phyloP scores from a whole-genome alignment of 2,329 filamentous ascomycete genomes.

The Cladosporium sp. region DNA sequence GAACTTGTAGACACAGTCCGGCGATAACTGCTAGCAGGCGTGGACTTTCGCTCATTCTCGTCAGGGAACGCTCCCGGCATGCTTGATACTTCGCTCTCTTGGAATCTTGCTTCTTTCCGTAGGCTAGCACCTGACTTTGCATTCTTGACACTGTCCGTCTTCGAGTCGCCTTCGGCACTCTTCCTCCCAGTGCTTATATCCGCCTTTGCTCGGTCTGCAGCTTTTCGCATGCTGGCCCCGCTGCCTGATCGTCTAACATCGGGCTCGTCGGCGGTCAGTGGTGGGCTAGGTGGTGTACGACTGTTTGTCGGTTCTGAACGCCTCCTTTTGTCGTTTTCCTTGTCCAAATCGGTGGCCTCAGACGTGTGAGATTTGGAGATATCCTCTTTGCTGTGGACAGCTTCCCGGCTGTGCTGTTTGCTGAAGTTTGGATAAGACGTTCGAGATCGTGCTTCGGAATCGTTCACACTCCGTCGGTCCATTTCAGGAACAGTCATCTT shows the following conservation, averaged over 20 bases:
- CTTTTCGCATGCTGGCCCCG: conserved; percentile 40
- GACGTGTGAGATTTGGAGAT: conserved; percentile 31
- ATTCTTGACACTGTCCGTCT: conserved; percentile 33
- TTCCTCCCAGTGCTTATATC: conserved; percentile 37
- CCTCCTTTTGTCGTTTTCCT: conserved; percentile 25
- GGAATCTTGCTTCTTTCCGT: conserved; percentile 34
- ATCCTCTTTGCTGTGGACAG: conserved; percentile 57
- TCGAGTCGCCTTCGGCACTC: conserved; percentile 39
- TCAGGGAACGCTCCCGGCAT: conserved; percentile 31
- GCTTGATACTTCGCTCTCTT: conserved; percentile 40
- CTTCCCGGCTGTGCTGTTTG: conserved; percentile 88
- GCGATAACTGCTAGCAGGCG: conserved; percentile 34
- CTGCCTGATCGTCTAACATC: conserved; percentile 43
- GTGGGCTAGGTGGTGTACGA: conserved; percentile 45
- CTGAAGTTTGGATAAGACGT: conserved; percentile 78
- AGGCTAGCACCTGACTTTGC: conserved; percentile 42
- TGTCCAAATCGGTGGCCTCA: conserved; percentile 39
- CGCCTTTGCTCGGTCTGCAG: conserved; percentile 32
- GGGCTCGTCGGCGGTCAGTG: conserved; percentile 41
- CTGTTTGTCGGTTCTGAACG: conserved; percentile 26
- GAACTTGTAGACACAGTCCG: conserved; percentile 31
- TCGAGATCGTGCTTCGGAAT: conserved; percentile 35
- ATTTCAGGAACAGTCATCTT: conserved; percentile 42
- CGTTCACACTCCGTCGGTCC: conserved; percentile 38
- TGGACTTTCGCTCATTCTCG: conserved; percentile 34